These are phyloP conservation scores for Stemphylium beticola DNA, from an alignment of 2,329 filamentous ascomycete species.

Conservation along the genomic window DNA sequence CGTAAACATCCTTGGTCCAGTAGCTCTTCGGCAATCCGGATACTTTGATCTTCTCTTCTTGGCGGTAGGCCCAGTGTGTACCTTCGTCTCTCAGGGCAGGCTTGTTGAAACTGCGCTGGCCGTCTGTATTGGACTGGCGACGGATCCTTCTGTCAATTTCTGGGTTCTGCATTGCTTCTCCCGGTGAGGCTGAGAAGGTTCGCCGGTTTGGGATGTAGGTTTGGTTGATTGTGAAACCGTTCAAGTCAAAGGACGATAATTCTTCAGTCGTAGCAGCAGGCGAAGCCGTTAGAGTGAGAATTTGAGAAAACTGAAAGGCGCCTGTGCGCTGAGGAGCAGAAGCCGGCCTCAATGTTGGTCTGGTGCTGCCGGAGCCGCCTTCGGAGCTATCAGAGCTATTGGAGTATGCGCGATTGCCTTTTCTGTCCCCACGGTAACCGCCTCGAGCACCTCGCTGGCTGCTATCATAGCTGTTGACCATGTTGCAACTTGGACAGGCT, in stretches of 20 bases:
- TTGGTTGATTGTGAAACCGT: slow-evolving; percentile 23
- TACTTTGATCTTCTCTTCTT: slow-evolving; percentile 33
- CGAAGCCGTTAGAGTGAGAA: background rate
- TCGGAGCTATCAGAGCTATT: slow-evolving; percentile 24
- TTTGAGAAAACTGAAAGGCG: background rate
- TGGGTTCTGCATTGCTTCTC: no score
- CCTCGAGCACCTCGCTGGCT: slow-evolving; percentile 12
- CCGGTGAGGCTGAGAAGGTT: background rate
- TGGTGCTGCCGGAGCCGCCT: slow-evolving; percentile 2
- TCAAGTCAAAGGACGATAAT: slow-evolving; percentile 14
- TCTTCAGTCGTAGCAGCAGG: slow-evolving; percentile 11
- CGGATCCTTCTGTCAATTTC: background rate
- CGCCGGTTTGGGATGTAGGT: slow-evolving; percentile 16
- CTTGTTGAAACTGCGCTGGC: slow-evolving; percentile 1
- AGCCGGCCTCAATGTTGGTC: slow-evolving; percentile 7
- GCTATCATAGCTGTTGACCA: slow-evolving; percentile 13
- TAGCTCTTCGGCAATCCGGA: slow-evolving; percentile 20
- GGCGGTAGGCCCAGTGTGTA: slow-evolving; percentile 24
- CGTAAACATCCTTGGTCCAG: slow-evolving; percentile 31
- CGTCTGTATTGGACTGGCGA: background rate
- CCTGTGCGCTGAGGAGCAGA: background rate
- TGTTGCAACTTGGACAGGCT: slow-evolving; percentile 5
- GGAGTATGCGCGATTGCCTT: slow-evolving; percentile 13
- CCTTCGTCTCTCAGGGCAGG: slow-evolving; percentile 2
- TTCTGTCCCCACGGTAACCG: slow-evolving; percentile 12